Base-by-base conservation (phyloP, 2,329 filamentous ascomycete genomes). In the Fusarium setosum region DNA sequence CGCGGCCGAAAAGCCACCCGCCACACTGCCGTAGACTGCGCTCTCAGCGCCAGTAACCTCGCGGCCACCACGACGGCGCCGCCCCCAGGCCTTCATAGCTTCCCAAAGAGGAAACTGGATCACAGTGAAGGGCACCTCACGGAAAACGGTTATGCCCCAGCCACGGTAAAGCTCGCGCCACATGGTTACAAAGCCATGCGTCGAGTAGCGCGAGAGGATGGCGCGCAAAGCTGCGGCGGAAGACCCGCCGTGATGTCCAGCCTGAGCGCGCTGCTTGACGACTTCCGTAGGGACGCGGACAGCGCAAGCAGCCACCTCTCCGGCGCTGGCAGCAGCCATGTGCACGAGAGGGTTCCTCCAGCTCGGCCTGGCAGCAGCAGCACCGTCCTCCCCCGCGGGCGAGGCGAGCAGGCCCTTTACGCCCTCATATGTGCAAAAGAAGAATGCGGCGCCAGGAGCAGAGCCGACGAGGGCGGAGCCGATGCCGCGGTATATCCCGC, bases 51-150 rank as follows among this genome's bases (percentile, higher is more conserved):
- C 94, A 15, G 88, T 86, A 2, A 96, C 82, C 74, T 84, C 80
- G 67, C 61, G 68, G 3, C 73, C 70, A 15, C 65, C 69, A 4
- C 81, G 75, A 45, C 82, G 77, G 37, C 80, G 72, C 40, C 84
- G 78, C 6, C 89, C 84, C 86, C 88, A 92, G 38, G 84, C 83
- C 84, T 97, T 98, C 85, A 98, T 87, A 5, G 86, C 89, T 80
- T 99, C 96, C 96, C 96, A 99, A 65, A 99, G 85, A 42, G 96
- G 96, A 76, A 99, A 99, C 79, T 99, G 96, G 65, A 99, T 92
- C 10, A 97, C 90, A 4, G 96, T 98, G 74, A 99, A 99, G 5
- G 96, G 96, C 62, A 99, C 94, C 83, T 99, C 96, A 59, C 96
- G 89, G 81, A 97, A 91, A 51, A 99, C 90, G 2, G 96, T 99